Evolutionary conservation across 2,329 filamentous ascomycete genomes (phyloP).

Genomic region (Ophiostoma piceae): DNA sequence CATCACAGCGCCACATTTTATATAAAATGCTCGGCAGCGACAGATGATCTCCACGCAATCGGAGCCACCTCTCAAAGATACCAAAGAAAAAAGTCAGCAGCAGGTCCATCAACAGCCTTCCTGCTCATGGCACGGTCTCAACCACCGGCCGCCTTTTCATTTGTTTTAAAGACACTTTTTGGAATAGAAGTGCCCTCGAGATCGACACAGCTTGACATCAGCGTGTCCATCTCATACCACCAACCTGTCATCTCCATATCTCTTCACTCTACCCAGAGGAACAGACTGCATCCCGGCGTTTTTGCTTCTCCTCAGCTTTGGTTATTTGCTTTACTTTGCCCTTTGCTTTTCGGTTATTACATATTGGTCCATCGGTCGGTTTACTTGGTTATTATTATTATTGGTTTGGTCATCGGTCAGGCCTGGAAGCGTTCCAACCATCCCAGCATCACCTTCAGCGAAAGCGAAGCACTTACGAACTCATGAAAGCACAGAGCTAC

Average conservation of each 20-base stretch:
- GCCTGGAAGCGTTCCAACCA: slow-evolving; percentile 5
- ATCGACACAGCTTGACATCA: background rate
- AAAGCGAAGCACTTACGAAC: slow-evolving; percentile 8
- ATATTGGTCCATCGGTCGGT: background rate
- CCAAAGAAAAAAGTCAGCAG: background rate
- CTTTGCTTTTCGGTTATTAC: background rate
- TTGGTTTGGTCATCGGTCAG: background rate
- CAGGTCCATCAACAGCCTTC: background rate
- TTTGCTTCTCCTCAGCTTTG: background rate
- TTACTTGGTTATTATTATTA: background rate
- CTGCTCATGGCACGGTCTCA: background rate
- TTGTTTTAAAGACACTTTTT: background rate
- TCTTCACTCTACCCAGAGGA: background rate
- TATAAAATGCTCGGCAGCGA: background rate
- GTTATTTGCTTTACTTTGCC: background rate
- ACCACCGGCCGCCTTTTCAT: background rate
- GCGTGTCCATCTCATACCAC: background rate
- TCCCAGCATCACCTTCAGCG: background rate
- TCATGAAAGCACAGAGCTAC: slow-evolving; percentile 4
- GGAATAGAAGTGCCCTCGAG: background rate
- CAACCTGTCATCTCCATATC: slow-evolving; percentile 1
- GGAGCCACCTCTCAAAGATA: background rate
- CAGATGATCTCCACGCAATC: background rate
- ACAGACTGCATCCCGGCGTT: slow-evolving; percentile 2
- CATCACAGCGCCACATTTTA: background rate